Percentiles rank a stretch among this genome's conserved stretches.
Evolutionary conservation across 371 early-diverging fungal species (phyloP).

Genomic region (Mucor circinelloides): DNA sequence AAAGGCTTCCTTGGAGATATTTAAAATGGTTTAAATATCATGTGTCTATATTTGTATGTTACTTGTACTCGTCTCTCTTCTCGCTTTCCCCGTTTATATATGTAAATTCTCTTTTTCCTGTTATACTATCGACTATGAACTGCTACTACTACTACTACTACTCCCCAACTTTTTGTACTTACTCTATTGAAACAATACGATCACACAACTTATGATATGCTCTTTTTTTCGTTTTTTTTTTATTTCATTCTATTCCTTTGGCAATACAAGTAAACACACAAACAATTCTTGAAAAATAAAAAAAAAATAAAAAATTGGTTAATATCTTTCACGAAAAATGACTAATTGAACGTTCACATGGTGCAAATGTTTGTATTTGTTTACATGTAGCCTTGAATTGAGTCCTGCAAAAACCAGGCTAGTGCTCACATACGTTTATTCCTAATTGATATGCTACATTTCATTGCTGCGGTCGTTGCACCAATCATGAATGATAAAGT

Average conservation of each 20-base stretch:
- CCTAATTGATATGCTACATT: too few relatives aligned
- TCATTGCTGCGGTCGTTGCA: too few relatives aligned
- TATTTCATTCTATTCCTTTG: not conserved
- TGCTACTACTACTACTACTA: not conserved
- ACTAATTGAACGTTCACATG: not conserved
- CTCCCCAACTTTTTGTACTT: not conserved
- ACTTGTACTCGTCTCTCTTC: not conserved
- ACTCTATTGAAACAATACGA: not conserved
- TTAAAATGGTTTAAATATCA: not conserved
- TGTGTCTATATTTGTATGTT: constrained; percentile 5
- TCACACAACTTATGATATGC: constrained; percentile 7
- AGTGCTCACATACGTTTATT: too few relatives aligned
- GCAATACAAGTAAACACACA: constrained; percentile 1
- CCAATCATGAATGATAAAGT: too few relatives aligned
- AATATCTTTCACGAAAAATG: not conserved
- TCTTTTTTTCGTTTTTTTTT: not conserved
- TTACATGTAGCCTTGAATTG: not conserved
- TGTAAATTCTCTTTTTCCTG: constrained; percentile 4
- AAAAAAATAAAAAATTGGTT: not conserved
- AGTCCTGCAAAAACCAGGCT: too few relatives aligned
- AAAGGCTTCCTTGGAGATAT: constrained; percentile 24
- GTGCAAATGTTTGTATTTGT: not conserved
- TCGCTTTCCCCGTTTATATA: constrained; percentile 3
- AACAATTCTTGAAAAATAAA: not conserved
- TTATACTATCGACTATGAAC: not conserved